These are phyloP conservation scores for Panicum hallii DNA, from an alignment of 202 grass and related monocot genomes.

Conservation along the genomic window DNA sequence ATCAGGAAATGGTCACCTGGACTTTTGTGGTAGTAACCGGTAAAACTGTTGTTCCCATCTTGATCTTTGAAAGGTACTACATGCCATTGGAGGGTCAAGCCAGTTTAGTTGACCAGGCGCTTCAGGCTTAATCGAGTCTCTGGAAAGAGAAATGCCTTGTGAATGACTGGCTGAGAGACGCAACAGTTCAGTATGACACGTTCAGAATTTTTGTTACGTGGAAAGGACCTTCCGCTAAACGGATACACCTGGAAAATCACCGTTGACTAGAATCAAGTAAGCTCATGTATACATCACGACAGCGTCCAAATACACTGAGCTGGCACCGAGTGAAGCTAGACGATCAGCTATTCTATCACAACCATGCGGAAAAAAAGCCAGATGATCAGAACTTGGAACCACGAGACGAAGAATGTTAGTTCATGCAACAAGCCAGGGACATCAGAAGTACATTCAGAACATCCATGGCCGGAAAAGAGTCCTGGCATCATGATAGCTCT, in stretches of 20 bases:
- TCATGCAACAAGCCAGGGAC: not conserved
- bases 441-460: not conserved
- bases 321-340: not conserved
- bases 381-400: not conserved
- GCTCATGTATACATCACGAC: not conserved
- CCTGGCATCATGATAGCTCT: not conserved
- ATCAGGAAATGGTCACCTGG: conserved; percentile 28
- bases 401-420: not conserved
- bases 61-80: conserved; percentile 8
- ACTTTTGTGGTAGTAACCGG: not conserved
- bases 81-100: not conserved
- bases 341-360: not conserved
- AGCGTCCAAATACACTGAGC: not conserved
- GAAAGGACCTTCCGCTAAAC: not conserved
- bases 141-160: not conserved
- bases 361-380: not conserved
- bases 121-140: not conserved
- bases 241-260: not conserved
- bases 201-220: not conserved
- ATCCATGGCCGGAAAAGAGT: not conserved
- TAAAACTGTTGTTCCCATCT: not conserved
- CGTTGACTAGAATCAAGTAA: not conserved
- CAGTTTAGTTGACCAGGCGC: conserved; percentile 22
- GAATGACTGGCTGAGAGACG: not conserved
- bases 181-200: not conserved